These are phyloP conservation scores for Diaporthe capsici DNA, from an alignment of 2,329 filamentous ascomycete genomes.

Conservation along the genomic window DNA sequence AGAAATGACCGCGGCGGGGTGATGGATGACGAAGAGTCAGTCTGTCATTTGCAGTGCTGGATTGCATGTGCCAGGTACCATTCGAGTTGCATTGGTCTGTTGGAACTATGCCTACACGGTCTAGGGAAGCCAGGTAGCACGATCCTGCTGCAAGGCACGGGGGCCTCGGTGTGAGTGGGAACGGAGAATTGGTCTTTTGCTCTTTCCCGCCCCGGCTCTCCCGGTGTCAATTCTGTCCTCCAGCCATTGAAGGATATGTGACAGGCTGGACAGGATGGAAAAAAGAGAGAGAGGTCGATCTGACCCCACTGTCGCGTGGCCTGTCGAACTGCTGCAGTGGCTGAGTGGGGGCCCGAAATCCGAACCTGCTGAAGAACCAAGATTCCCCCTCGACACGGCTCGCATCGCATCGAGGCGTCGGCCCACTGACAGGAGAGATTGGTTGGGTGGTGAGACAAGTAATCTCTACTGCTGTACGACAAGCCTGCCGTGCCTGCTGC, in stretches of 20 bases:
- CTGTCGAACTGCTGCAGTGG: constrained; percentile 8
- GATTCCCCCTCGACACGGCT: constrained; percentile 5
- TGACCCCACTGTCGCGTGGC: constrained; percentile 26
- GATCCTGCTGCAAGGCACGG: constrained; percentile 30
- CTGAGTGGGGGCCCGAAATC: constrained; percentile 5
- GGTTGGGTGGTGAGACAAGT: constrained; percentile 21
- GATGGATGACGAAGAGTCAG: constrained; percentile 12
- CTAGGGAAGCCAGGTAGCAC: neutral
- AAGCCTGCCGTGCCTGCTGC: neutral
- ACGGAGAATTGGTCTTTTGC: neutral
- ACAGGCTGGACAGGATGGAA: neutral
- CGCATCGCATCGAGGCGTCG: constrained; percentile 16
- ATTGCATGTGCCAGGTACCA: constrained; percentile 6
- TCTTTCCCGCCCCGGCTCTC: neutral
- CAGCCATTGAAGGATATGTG: neutral
- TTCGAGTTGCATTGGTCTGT: neutral
- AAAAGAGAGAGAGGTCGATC: constrained; percentile 10
- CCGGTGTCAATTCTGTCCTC: neutral
- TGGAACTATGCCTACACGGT: neutral
- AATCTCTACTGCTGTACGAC: neutral
- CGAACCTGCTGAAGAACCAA: constrained; percentile 14
- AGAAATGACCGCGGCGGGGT: constrained; percentile 21
- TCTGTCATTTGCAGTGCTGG: neutral
- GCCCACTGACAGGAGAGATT: constrained; percentile 21
- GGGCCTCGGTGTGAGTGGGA: constrained; percentile 17